Percentiles rank a stretch among this genome's conserved stretches.
Evolutionary conservation across 805 yeast genomes (phyloP).

Genomic region (Kodamaea neixiangensis): DNA sequence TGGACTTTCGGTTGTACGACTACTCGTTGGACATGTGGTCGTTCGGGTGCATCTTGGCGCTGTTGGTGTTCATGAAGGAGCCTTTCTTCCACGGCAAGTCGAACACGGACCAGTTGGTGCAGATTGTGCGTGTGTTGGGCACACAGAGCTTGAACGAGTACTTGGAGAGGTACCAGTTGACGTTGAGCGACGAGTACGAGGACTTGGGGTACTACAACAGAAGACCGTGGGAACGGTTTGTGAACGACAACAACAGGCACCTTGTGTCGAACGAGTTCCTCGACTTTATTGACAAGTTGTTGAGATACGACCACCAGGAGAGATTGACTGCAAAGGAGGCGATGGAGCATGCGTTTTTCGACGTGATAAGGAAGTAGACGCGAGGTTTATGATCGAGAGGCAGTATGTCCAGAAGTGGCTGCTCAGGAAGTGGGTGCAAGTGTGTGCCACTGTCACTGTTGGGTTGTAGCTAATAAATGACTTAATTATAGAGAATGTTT

Average conservation of each 20-base stretch:
- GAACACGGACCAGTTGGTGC: constrained; percentile 88
- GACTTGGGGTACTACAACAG: constrained; percentile 67
- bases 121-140: constrained; percentile 85
- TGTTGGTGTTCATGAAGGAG: constrained; percentile 84
- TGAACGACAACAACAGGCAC: constrained; percentile 54
- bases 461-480: not conserved
- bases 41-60: constrained; percentile 87
- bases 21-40: constrained; percentile 91
- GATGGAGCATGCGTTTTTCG: constrained; percentile 72
- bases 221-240: constrained; percentile 67
- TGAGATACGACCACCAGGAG: constrained; percentile 84
- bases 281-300: constrained; percentile 70
- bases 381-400: not conserved
- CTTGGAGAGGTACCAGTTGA: constrained; percentile 66
- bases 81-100: constrained; percentile 93
- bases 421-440: not conserved
- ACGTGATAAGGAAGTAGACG: constrained; percentile 22
- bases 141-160: constrained; percentile 72
- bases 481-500: not conserved
- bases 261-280: constrained; percentile 56
- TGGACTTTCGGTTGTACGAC: constrained; percentile 81
- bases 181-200: constrained; percentile 77
- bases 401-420: not conserved
- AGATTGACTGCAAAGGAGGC: constrained; percentile 89
- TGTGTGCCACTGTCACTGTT: not conserved